Conservation (phyloP, 179 eudicot genomes). For the Sideroxylon spinosum region DNA sequence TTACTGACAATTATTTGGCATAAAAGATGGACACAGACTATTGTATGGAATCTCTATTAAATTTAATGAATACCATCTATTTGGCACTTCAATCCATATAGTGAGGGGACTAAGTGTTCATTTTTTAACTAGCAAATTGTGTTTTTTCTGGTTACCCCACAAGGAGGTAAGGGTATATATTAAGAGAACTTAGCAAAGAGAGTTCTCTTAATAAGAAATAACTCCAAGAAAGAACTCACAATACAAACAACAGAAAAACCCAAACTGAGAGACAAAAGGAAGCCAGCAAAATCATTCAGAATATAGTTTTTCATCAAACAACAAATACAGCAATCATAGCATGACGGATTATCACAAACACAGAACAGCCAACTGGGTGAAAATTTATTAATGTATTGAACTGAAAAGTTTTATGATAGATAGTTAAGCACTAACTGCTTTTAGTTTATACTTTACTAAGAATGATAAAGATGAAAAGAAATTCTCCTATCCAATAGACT, state of each 20-base stretch:
- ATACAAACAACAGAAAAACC: background rate
- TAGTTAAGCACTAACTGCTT: background rate
- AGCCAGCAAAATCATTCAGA: background rate
- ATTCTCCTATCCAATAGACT: background rate
- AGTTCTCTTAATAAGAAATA: background rate
- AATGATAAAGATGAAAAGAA: background rate
- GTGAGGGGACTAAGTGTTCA: too few species aligned
- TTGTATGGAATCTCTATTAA: too few species aligned
- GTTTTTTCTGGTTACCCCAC: too few species aligned
- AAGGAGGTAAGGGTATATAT: too few species aligned
- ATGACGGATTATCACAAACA: background rate
- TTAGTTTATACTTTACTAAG: background rate
- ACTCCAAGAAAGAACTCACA: background rate
- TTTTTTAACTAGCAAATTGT: too few species aligned
- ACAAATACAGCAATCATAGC: background rate
- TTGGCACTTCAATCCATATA: too few species aligned
- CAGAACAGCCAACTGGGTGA: background rate
- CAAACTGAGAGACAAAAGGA: background rate
- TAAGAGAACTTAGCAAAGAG: background rate
- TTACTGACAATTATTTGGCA: too few species aligned
- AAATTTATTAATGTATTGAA: background rate
- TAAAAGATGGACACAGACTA: too few species aligned
- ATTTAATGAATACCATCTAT: too few species aligned
- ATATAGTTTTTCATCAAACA: background rate
- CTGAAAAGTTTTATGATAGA: background rate